phyloP scores from a whole-genome alignment of 805 yeast genomes.

The Phaffomyces opuntiae region DNA sequence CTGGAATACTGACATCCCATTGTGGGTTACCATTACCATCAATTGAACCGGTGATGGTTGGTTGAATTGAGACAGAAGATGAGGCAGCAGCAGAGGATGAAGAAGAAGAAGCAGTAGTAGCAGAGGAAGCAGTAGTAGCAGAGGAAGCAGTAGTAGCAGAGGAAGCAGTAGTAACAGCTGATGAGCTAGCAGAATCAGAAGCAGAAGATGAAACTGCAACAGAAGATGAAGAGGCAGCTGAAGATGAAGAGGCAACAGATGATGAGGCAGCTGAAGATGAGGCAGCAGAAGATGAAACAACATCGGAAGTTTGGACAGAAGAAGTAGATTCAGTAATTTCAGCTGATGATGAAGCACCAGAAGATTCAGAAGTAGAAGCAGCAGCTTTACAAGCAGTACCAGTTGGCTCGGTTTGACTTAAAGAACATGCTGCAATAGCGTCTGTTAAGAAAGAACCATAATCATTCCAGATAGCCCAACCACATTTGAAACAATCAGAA shows the following conservation, averaged over 20 bases:
- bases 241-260: no score
- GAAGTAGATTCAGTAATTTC: background rate
- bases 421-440: slow-evolving; percentile 14
- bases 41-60: background rate
- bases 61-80: background rate
- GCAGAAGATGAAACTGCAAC: background rate
- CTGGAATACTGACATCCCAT: slow-evolving; percentile 1
- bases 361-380: background rate
- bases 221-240: no score
- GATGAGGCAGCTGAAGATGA: background rate
- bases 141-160: background rate
- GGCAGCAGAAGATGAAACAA: background rate
- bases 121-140: background rate
- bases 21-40: background rate
- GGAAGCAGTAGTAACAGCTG: background rate
- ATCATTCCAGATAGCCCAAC: slow-evolving; percentile 29
- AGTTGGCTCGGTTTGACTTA: slow-evolving; percentile 21
- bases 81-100: background rate
- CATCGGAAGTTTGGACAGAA: background rate
- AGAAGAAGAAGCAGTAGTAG: background rate
- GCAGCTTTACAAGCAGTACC: background rate
- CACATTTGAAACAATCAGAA: slow-evolving; percentile 27
- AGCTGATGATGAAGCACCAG: background rate
- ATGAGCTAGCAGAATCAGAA: background rate
- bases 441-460: slow-evolving; percentile 19